phyloP scores from a whole-genome alignment of 306 rosid species.

The Inga laurina region DNA sequence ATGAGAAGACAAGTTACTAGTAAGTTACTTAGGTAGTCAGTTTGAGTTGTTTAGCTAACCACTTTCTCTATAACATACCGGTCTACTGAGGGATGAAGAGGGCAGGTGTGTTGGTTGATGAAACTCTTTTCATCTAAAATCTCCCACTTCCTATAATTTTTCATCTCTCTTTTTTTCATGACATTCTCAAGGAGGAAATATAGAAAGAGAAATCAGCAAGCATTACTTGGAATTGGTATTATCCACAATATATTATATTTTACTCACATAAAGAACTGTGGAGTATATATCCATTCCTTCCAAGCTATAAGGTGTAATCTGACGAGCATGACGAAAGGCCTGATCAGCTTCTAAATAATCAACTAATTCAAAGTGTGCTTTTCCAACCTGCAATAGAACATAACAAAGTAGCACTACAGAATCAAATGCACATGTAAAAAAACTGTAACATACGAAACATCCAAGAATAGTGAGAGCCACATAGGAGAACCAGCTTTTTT shows the following conservation, averaged over 20 bases:
- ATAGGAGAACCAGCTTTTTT: neutral
- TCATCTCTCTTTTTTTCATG: neutral
- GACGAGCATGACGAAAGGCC: conserved; percentile 85
- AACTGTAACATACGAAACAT: neutral
- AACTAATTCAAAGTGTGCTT: conserved; percentile 84
- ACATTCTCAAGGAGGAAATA: conserved; percentile 19
- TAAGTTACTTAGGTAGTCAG: neutral
- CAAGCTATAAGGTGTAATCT: conserved; percentile 75
- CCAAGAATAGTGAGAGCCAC: conserved; percentile 8
- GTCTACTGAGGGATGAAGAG: neutral
- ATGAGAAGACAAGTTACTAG: neutral
- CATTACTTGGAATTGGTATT: neutral
- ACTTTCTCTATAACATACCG: neutral
- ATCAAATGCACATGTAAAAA: conserved; percentile 18
- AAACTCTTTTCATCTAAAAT: neutral
- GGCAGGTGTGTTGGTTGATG: neutral
- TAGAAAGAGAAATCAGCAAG: conserved; percentile 6
- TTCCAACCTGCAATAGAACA: conserved; percentile 82
- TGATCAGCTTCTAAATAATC: conserved; percentile 91
- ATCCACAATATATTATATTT: neutral
- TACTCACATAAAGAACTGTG: conserved; percentile 96
- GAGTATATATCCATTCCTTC: conserved; percentile 98
- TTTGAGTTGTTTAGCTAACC: neutral
- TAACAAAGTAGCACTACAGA: conserved; percentile 8
- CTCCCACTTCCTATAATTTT: neutral